Base-by-base conservation (phyloP, 345 rosid genomes). In the Pugionium dolabratum region DNA sequence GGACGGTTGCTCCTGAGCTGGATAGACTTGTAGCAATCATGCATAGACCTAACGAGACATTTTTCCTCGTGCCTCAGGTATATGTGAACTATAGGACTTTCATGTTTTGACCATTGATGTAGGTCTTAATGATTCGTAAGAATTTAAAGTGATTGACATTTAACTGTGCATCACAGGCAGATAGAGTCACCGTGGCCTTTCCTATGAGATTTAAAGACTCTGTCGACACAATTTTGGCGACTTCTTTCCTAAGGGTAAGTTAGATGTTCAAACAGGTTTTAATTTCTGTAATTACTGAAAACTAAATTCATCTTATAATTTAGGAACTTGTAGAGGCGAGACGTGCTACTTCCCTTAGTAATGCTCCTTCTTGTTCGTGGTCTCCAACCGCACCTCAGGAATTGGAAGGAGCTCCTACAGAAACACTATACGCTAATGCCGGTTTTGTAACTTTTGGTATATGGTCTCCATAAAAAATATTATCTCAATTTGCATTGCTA, bases 371-470 rank as follows among this genome's bases (percentile, higher is more conserved):
- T 46, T 91, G 97, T 70, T 73, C 71, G 37, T 91, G 97, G 97
- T 91, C 97, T 69, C 64, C 82, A 46, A 78, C 84, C 5, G 85
- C 94, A 59, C 97, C 97, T 2, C 55, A 61, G 4, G 97, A 91
- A 64, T 64, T 91, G 41, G 82, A 86, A 70, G 87, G 79, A 70
- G 88, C 79, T 73, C 85, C 96, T 63, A 79, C 76, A 35, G 89
- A 95, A 68, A 83, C 90, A 58, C 71, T 89, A 72, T 79, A 82
- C 34, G 91, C 91, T 56, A 95, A 89, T 79, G 97, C 99, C 9
- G 96, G 99, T 80, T 95, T 90, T 79, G 95, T 95, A 34, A 80
- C 96, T 72, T 91, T 95, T 67, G 95, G 97, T 95, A 88, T 81
- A 88, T 81, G 59, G 27, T 56, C 44, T 31, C 10, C 71, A 49